phyloP scores from a whole-genome alignment of 2,329 filamentous ascomycete genomes.

The Aspergillus ibericus region DNA sequence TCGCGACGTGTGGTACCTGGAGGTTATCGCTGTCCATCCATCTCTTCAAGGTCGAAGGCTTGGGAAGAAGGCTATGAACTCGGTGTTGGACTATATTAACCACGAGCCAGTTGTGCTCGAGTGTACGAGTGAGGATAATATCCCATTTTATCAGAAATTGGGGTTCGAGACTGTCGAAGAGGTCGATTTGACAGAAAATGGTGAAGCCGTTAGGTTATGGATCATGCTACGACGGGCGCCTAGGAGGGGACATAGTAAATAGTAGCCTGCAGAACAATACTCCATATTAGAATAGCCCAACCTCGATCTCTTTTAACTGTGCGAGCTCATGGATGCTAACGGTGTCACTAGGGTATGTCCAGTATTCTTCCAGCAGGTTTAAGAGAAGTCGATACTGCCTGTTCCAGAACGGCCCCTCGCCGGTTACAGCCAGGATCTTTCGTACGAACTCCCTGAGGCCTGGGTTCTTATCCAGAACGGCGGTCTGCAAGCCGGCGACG shows the following conservation, averaged over 20 bases:
- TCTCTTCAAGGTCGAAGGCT: conserved; percentile 25
- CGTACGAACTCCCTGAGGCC: conserved; percentile 21
- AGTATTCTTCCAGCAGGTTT: conserved; percentile 27
- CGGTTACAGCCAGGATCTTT: not conserved
- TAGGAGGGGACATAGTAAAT: not conserved
- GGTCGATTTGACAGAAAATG: conserved; percentile 18
- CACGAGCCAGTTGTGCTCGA: conserved; percentile 22
- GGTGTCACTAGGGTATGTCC: conserved; percentile 16
- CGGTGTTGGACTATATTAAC: conserved; percentile 14
- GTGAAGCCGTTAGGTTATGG: conserved; percentile 21
- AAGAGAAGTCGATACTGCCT: not conserved
- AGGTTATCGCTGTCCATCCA: conserved; percentile 29
- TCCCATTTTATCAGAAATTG: conserved; percentile 24
- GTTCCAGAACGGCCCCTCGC: not conserved
- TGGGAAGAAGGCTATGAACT: conserved; percentile 19
- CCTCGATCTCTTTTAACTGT: conserved; percentile 21
- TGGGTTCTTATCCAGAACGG: conserved; percentile 18
- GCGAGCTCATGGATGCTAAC: conserved; percentile 25
- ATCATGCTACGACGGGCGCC: conserved; percentile 19
- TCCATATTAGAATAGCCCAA: conserved; percentile 18
- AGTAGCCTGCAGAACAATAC: not conserved
- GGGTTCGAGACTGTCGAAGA: conserved; percentile 25
- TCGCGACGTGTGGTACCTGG: conserved; percentile 25
- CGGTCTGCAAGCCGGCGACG: conserved; percentile 18
- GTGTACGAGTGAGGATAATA: conserved; percentile 22